Percentiles rank a stretch among this genome's conserved stretches.
Evolutionary conservation across 2,329 filamentous ascomycete genomes (phyloP).

Genomic region (Microsporum audouinii): DNA sequence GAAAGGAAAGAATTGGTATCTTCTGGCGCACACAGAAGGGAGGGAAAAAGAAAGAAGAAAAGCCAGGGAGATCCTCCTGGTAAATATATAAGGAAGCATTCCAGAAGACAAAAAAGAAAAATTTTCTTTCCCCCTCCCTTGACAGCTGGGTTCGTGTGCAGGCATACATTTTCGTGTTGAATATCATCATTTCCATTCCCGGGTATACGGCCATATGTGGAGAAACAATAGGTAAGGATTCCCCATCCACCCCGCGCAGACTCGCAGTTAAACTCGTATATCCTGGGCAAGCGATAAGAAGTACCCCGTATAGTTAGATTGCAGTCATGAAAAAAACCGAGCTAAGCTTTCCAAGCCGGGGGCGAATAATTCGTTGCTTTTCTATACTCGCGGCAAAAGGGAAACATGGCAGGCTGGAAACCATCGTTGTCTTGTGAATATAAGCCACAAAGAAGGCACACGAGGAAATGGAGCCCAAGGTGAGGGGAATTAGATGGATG

Average conservation of each 20-base stretch:
- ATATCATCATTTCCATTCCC: not conserved
- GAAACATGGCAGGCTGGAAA: not conserved
- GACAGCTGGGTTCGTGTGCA: not conserved
- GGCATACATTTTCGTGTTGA: not conserved
- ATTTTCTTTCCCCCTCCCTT: not conserved
- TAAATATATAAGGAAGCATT: not conserved
- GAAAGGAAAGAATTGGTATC: not conserved
- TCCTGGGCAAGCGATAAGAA: not conserved
- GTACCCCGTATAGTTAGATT: not conserved
- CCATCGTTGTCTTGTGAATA: not conserved
- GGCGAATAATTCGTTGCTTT: not conserved
- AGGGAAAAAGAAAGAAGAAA: not conserved
- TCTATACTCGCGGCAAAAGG: not conserved
- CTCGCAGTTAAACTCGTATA: not conserved
- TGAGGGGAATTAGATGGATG: not conserved
- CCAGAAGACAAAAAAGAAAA: not conserved
- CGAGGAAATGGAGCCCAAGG: not conserved
- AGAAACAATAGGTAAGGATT: not conserved
- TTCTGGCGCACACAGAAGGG: not conserved
- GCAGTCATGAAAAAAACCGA: not conserved
- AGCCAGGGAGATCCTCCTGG: not conserved
- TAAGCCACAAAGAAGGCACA: no score
- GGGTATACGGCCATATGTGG: not conserved
- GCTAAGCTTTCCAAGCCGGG: conserved; percentile 4
- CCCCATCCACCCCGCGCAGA: not conserved